phyloP scores from a whole-genome alignment of 331 rosid genomes.

The Erythrophleum ivorense region DNA sequence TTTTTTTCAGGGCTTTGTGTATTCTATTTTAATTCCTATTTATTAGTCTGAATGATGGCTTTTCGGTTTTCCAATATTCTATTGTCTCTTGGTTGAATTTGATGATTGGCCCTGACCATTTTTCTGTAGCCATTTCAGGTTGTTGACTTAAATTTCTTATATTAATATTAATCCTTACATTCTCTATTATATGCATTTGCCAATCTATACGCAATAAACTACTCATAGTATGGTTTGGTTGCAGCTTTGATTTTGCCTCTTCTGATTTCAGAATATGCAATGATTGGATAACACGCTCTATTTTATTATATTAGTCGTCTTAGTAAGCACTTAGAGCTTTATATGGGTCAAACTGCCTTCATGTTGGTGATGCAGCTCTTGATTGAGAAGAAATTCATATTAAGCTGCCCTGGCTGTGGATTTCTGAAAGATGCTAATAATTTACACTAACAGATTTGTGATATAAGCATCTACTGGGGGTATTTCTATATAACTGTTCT shows the following conservation, averaged over 20 bases:
- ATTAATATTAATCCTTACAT: neutral
- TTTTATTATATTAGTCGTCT: too few relatives aligned
- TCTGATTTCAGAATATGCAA: neutral
- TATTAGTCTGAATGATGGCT: neutral
- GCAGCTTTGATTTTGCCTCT: slow-evolving; percentile 9
- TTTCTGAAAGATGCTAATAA: neutral
- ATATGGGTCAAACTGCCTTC: neutral
- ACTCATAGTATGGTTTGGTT: neutral
- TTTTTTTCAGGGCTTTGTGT: neutral
- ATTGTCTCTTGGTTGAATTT: neutral
- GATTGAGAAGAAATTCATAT: too few relatives aligned
- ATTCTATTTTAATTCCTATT: neutral
- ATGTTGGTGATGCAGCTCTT: neutral
- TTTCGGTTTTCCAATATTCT: neutral
- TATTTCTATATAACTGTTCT: slow-evolving; percentile 19
- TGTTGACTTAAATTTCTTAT: slow-evolving; percentile 6
- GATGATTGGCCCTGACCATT: slow-evolving; percentile 1
- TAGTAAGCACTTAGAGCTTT: too few relatives aligned
- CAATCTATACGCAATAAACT: neutral
- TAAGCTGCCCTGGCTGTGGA: neutral
- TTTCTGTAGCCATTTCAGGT: neutral
- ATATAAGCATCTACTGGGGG: slow-evolving; percentile 11
- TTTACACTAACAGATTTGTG: neutral
- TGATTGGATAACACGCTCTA: neutral
- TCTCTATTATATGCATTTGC: neutral